Base-by-base conservation (phyloP, 768 basidiomycete species). In the Lactarius indigo region DNA sequence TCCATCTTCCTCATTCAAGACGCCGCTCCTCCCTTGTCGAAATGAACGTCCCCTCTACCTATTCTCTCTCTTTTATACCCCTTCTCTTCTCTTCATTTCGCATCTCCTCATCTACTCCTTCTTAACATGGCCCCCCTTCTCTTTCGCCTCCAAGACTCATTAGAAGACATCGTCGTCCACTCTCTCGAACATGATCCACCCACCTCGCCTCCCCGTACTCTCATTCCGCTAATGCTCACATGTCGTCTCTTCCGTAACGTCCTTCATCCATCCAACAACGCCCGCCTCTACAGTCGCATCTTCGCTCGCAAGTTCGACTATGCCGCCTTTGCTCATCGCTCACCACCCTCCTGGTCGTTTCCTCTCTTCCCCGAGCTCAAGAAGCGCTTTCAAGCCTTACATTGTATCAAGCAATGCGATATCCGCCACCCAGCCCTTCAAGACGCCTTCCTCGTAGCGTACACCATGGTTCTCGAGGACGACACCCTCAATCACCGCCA, bases 141-240 rank as follows among this genome's bases (percentile, higher is more conserved):
- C 63, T 66, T 66, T 66, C 54, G 62, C 69, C 65, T 64, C 68
- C 84, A 83, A 66, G 91, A 94, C 77, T 80, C 92, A 30, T 81
- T 95, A 54, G 89, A 94, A 72, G 86, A 87, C 54, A 87, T 94
- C 69, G 89, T 90, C 3, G 86, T 83, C 73, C 85, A 85, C 70
- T 76, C 85, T 39, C 85, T 83, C 26, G 73, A 82, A 10, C 67
- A 66, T 66, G 63, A 64, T 33, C 76, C 82, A 60, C 78, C 85
- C 37, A 85, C 87, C 23, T 87, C 89, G 17, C 70, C 70, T 6
- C 89, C 88, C 20, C 77, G 84, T 2, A 78, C 78, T 23, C 77
- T 92, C 42, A 65, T 82, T 18, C 78, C 87, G 9, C 77, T 93
- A 26, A 79, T 90, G 37, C 69, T 76, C 37, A 79, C 82, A 26